These are phyloP conservation scores for Albophoma yamanashiensis DNA, from an alignment of 2,329 filamentous ascomycete species.

Conservation along the genomic window DNA sequence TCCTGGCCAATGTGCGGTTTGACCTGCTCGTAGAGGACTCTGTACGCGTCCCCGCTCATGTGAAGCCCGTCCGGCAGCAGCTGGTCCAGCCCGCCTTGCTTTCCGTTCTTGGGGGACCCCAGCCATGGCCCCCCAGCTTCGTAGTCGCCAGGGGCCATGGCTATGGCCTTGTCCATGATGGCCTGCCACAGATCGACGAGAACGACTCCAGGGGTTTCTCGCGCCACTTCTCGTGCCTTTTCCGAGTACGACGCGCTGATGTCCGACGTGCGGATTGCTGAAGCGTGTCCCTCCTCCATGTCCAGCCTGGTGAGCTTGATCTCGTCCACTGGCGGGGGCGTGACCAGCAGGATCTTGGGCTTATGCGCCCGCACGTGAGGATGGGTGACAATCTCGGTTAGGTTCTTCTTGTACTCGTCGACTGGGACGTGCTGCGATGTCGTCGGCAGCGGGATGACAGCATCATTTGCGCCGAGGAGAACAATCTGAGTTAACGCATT, in stretches of 20 bases:
- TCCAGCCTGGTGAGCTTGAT: conserved; percentile 47
- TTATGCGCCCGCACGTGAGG: conserved; percentile 57
- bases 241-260: conserved; percentile 47
- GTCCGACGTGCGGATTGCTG: conserved; percentile 32
- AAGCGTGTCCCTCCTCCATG: conserved; percentile 31
- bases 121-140: conserved; percentile 35
- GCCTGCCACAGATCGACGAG: conserved; percentile 73
- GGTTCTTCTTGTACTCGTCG: conserved; percentile 63
- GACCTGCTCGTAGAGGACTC: conserved; percentile 38
- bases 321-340: conserved; percentile 76
- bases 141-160: conserved; percentile 45
- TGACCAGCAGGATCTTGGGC: conserved; percentile 65
- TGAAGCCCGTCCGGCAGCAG: conserved; percentile 50
- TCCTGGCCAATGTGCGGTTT: conserved; percentile 35
- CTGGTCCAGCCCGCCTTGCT: conserved; percentile 37
- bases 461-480: conserved; percentile 87
- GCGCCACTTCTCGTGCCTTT: conserved; percentile 55
- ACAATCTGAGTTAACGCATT: conserved; percentile 41
- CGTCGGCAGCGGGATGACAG: conserved; percentile 51
- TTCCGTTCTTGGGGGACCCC: conserved; percentile 38
- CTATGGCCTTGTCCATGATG: conserved; percentile 61
- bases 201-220: conserved; percentile 53
- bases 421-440: conserved; percentile 69
- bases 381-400: conserved; percentile 63
- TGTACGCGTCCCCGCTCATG: conserved; percentile 42